A percentile compares a stretch with the other conserved stretches of the same genome.
phyloP scores from a whole-genome alignment of 176 grass and related monocot species.

The Oryza rufipogon region DNA sequence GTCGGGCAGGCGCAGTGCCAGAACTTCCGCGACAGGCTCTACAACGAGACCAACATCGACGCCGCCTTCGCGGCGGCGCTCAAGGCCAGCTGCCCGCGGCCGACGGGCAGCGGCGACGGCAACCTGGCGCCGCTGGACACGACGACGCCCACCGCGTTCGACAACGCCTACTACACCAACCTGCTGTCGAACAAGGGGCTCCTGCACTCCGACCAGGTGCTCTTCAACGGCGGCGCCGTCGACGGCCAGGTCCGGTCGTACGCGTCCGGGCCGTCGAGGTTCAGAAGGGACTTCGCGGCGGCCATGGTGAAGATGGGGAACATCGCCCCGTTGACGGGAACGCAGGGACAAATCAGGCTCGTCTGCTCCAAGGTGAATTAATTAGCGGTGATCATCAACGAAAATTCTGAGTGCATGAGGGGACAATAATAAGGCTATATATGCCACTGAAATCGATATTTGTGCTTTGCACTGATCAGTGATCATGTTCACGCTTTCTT shows the following conservation, averaged over 20 bases:
- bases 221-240: slow-evolving; percentile 45
- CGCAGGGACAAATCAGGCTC: slow-evolving; percentile 47
- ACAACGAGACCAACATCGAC: slow-evolving; percentile 65
- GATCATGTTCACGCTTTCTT: not conserved
- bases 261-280: slow-evolving; percentile 13
- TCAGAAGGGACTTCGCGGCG: slow-evolving; percentile 40
- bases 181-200: slow-evolving; percentile 48
- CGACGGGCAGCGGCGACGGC: slow-evolving; percentile 28
- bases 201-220: slow-evolving; percentile 57
- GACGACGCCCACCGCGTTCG: slow-evolving; percentile 32
- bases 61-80: slow-evolving; percentile 46
- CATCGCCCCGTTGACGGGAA: slow-evolving; percentile 45
- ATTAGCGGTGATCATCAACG: not conserved
- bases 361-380: slow-evolving; percentile 46
- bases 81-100: slow-evolving; percentile 42
- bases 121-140: slow-evolving; percentile 56
- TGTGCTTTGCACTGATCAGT: not conserved
- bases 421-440: slow-evolving; percentile 16
- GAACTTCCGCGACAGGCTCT: slow-evolving; percentile 50
- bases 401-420: not conserved
- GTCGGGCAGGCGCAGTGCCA: slow-evolving; percentile 55
- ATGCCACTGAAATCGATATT: not conserved
- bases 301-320: slow-evolving; percentile 60
- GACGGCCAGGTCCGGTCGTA: slow-evolving; percentile 34
- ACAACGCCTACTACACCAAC: slow-evolving; percentile 55